Conservation (phyloP, 768 basidiomycete genomes). For the Phallus indusiatus region DNA sequence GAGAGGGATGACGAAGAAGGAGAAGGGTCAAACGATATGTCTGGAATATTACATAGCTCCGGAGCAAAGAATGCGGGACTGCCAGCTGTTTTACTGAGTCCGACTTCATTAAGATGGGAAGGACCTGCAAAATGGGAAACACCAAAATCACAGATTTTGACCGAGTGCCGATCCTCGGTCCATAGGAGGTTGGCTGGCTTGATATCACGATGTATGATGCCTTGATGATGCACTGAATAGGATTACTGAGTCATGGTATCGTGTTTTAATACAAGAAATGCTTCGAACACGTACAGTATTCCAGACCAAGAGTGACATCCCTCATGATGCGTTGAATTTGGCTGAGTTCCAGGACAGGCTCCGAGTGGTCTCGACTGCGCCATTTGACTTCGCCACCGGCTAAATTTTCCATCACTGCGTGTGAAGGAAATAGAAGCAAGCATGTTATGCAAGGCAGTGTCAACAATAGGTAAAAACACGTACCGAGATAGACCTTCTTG, state of each 20-base stretch:
- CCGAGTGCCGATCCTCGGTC: constrained; percentile 73
- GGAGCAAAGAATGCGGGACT: constrained; percentile 96
- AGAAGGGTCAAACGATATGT: constrained; percentile 20
- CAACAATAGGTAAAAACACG: constrained; percentile 24
- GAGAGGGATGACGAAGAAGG: constrained; percentile 14
- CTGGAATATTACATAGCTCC: constrained; percentile 64
- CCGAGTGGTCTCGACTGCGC: constrained; percentile 38
- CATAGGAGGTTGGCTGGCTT: constrained; percentile 96
- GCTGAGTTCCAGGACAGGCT: constrained; percentile 71
- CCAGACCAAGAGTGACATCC: constrained; percentile 88
- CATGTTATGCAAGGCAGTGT: not conserved
- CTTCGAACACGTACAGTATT: constrained; percentile 70
- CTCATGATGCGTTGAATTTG: constrained; percentile 84
- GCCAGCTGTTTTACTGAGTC: constrained; percentile 84
- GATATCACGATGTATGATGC: constrained; percentile 99
- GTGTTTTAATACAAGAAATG: constrained; percentile 11
- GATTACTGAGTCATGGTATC: not conserved
- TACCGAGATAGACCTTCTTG: constrained; percentile 90
- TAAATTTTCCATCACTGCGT: constrained; percentile 89
- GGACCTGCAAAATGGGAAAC: constrained; percentile 90
- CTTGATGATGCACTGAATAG: constrained; percentile 84
- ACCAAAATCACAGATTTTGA: constrained; percentile 98
- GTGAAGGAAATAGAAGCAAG: not conserved
- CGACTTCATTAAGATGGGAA: constrained; percentile 73
- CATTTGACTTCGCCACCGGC: constrained; percentile 93